Evolutionary conservation across 2,329 filamentous ascomycete species (phyloP).

Genomic region (Talaromyces sp.): DNA sequence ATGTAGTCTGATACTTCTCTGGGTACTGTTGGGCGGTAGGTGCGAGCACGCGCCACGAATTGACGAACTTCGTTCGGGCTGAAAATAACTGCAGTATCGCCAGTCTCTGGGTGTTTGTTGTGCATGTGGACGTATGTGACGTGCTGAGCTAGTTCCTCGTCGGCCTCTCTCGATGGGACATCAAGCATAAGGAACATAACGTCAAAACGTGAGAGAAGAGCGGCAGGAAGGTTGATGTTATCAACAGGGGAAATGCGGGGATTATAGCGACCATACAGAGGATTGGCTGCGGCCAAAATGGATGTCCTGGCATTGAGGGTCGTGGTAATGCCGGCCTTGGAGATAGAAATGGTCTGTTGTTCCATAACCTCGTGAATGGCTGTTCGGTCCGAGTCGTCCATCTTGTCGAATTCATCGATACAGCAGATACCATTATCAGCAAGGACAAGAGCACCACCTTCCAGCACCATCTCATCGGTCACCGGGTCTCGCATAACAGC

Average conservation of each 20-base stretch:
- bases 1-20: slow-evolving; percentile 90
- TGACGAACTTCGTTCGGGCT: slow-evolving; percentile 89
- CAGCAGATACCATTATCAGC: slow-evolving; percentile 74
- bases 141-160: slow-evolving; percentile 92
- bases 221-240: slow-evolving; percentile 98
- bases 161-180: slow-evolving; percentile 81
- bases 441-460: slow-evolving; percentile 74
- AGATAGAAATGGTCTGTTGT: slow-evolving; percentile 79
- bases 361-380: slow-evolving; percentile 88
- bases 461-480: slow-evolving; percentile 73
- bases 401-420: slow-evolving; percentile 58
- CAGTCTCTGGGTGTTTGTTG: slow-evolving; percentile 82
- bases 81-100: slow-evolving; percentile 69
- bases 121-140: slow-evolving; percentile 97
- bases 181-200: slow-evolving; percentile 95
- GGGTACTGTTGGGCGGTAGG: slow-evolving; percentile 81
- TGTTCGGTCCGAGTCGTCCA: slow-evolving; percentile 74
- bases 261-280: slow-evolving; percentile 96
- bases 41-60: slow-evolving; percentile 89
- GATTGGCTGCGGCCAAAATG: slow-evolving; percentile 93
- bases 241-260: slow-evolving; percentile 94
- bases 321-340: slow-evolving; percentile 92
- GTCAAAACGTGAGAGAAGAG: slow-evolving; percentile 94
- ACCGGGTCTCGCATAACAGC: slow-evolving; percentile 79
- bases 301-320: slow-evolving; percentile 94